Evolutionary conservation across 2,329 filamentous ascomycete species (phyloP).

Genomic region (Paraphoma sp.): DNA sequence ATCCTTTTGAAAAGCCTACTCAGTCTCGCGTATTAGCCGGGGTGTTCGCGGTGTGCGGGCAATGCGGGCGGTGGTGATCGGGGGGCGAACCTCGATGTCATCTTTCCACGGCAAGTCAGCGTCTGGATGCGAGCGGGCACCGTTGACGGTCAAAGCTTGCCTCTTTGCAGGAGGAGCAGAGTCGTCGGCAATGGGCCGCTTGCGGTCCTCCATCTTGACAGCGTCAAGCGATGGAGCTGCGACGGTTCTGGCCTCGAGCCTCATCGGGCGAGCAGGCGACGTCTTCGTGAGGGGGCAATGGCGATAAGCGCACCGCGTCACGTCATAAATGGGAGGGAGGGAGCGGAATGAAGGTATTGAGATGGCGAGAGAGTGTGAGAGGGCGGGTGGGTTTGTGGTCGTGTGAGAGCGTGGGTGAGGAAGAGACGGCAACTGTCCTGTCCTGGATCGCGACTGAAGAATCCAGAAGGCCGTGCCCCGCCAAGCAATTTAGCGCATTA

Average conservation of each 20-base stretch:
- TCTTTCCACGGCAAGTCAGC: constrained; percentile 74
- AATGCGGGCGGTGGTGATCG: constrained; percentile 24
- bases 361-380: constrained; percentile 16
- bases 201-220: constrained; percentile 99
- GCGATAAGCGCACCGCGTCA: constrained; percentile 26
- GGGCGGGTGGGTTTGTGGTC: constrained; percentile 24
- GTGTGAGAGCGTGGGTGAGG: constrained; percentile 33
- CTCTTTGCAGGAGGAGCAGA: constrained; percentile 89
- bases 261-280: constrained; percentile 77
- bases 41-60: constrained; percentile 29
- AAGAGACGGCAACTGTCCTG: constrained; percentile 18
- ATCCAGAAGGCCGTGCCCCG: not conserved
- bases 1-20: constrained; percentile 89
- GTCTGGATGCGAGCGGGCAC: constrained; percentile 69
- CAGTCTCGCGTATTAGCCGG: constrained; percentile 35
- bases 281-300: constrained; percentile 32
- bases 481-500: constrained; percentile 1
- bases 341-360: constrained; percentile 33
- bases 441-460: constrained; percentile 15
- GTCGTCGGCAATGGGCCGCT: constrained; percentile 90
- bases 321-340: constrained; percentile 20
- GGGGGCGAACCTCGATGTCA: constrained; percentile 73
- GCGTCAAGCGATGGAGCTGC: constrained; percentile 79
- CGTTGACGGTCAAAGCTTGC: constrained; percentile 78
- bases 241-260: constrained; percentile 76